Evolutionary conservation across 129 eudicot genomes (phyloP).

Genomic region (Chrysanthemum lavandulifolium): DNA sequence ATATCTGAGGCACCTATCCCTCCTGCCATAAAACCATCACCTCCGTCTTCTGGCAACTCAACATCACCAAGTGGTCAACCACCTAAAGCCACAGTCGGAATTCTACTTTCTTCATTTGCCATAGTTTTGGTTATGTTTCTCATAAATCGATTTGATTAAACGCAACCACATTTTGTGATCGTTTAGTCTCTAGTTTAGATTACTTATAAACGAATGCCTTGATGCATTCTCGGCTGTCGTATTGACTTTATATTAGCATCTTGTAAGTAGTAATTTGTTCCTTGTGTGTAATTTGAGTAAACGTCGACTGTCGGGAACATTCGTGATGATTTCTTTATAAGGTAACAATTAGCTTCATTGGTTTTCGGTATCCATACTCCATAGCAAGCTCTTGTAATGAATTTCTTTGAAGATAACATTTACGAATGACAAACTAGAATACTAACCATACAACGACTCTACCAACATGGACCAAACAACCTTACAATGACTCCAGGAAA

Average conservation of each 20-base stretch:
- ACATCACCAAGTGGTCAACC: conserved; percentile 55
- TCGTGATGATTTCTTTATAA: conserved; percentile 25
- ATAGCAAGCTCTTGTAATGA: neutral
- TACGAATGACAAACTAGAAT: neutral
- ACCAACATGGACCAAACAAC: conserved; percentile 55
- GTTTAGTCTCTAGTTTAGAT: conserved; percentile 11
- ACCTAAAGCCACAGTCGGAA: conserved; percentile 26
- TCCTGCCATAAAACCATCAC: conserved; percentile 30
- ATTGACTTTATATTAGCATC: conserved; percentile 4
- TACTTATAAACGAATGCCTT: conserved; percentile 16
- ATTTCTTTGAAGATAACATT: conserved; percentile 11
- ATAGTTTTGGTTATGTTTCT: conserved; percentile 33
- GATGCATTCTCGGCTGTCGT: conserved; percentile 19
- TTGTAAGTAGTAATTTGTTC: conserved; percentile 32
- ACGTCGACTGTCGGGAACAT: conserved; percentile 21
- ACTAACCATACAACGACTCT: conserved; percentile 50
- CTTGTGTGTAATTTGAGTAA: conserved; percentile 32
- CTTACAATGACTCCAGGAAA: conserved; percentile 18
- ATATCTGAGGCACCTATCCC: conserved; percentile 72
- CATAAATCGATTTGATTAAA: conserved; percentile 14
- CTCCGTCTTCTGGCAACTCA: conserved; percentile 36
- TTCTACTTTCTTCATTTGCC: conserved; percentile 37
- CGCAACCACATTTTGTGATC: neutral
- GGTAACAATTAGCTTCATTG: conserved; percentile 6
- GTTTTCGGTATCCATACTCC: neutral